Conservation (phyloP, 805 yeast species). For the Spathaspora boniae region DNA sequence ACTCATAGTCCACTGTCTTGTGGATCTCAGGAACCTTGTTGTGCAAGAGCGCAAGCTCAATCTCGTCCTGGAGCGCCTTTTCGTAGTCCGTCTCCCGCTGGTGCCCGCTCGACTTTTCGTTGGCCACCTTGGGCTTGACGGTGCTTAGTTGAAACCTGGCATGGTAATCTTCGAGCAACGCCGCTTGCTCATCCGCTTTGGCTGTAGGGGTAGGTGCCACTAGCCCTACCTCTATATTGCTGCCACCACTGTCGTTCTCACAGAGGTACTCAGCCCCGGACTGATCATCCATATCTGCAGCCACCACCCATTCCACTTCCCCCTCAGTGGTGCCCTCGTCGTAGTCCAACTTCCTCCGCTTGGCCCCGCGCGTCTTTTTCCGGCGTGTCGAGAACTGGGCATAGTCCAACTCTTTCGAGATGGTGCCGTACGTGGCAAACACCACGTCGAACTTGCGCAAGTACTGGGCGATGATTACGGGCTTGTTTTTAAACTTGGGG, state of each 20-base stretch:
- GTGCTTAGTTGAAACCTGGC: conserved; percentile 25
- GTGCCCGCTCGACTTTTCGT: conserved; percentile 15
- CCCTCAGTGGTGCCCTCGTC: conserved; percentile 9
- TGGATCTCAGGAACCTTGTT: conserved; percentile 21
- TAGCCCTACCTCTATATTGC: conserved; percentile 22
- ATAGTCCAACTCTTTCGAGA: conserved; percentile 73
- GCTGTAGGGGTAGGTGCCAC: too few species aligned
- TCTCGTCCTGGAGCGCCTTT: conserved; percentile 30
- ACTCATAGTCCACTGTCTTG: conserved; percentile 51
- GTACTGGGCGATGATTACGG: conserved; percentile 46
- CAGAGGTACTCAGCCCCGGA: too few species aligned
- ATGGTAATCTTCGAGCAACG: conserved; percentile 15
- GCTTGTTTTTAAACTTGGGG: conserved; percentile 25
- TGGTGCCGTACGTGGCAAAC: conserved; percentile 68
- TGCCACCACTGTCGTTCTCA: conserved; percentile 21
- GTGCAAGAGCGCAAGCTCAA: conserved; percentile 25
- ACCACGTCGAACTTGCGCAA: conserved; percentile 70
- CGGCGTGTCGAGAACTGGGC: conserved; percentile 66
- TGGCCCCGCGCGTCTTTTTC: conserved; percentile 42
- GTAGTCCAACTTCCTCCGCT: not conserved
- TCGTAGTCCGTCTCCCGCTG: conserved; percentile 30
- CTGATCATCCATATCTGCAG: not conserved
- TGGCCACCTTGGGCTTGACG: conserved; percentile 27
- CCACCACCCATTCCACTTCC: conserved; percentile 5
- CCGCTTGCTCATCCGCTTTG: conserved; percentile 1